These are phyloP conservation scores for Pseudogymnoascus sp. DNA, from an alignment of 2,329 filamentous ascomycete genomes.

Conservation along the genomic window DNA sequence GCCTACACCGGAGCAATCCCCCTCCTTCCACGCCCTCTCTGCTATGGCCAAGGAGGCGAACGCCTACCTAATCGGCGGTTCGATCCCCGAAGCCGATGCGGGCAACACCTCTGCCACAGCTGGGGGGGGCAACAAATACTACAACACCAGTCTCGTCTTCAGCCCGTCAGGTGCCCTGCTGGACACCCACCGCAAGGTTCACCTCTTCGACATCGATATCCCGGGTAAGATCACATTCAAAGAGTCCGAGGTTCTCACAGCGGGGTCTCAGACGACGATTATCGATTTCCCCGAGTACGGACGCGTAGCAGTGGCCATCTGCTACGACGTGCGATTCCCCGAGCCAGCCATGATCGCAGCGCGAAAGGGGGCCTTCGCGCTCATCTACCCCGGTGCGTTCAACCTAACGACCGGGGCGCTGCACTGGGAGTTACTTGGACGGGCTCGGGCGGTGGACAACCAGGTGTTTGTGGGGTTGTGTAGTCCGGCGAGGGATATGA, in stretches of 20 bases:
- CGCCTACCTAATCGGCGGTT: slow-evolving; percentile 81
- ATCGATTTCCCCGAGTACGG: slow-evolving; percentile 85
- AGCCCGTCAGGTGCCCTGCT: slow-evolving; percentile 68
- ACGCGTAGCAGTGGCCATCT: slow-evolving; percentile 80
- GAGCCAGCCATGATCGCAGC: slow-evolving; percentile 87
- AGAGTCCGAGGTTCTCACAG: slow-evolving; percentile 80
- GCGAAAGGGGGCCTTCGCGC: slow-evolving; percentile 73
- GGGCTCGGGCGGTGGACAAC: slow-evolving; percentile 83
- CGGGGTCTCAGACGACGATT: slow-evolving; percentile 78
- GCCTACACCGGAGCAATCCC: slow-evolving; percentile 60
- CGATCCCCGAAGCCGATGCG: slow-evolving; percentile 74
- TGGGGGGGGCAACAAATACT: slow-evolving; percentile 54
- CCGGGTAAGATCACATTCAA: slow-evolving; percentile 88
- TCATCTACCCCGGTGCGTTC: slow-evolving; percentile 95
- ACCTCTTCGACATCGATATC: slow-evolving; percentile 97
- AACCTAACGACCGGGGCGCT: slow-evolving; percentile 86
- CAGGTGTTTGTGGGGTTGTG: slow-evolving; percentile 91
- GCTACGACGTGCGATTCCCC: slow-evolving; percentile 96
- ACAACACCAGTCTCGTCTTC: slow-evolving; percentile 88
- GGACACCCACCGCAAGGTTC: slow-evolving; percentile 85
- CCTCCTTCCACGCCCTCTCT: slow-evolving; percentile 78
- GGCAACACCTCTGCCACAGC: slow-evolving; percentile 30
- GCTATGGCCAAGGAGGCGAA: slow-evolving; percentile 69
- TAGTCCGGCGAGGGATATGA: slow-evolving; percentile 75
- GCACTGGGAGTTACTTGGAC: slow-evolving; percentile 80